Evolutionary conservation across 306 rosid species (phyloP).

Genomic region (Prinsepia uniflora): DNA sequence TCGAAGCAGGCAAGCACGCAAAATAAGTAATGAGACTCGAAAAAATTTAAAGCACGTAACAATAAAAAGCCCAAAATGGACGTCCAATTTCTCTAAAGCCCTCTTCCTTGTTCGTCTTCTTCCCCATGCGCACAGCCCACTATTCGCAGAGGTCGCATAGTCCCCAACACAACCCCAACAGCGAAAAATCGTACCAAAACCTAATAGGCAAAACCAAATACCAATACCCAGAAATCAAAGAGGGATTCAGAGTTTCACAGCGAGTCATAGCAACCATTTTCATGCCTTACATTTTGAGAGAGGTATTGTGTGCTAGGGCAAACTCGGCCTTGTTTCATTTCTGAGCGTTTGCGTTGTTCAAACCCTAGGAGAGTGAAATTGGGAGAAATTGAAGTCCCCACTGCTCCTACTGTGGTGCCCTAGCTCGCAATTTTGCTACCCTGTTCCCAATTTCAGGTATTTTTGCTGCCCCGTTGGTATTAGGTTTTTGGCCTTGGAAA

Average conservation of each 20-base stretch:
- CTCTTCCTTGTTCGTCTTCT: slow-evolving; percentile 52
- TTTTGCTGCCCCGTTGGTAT: slow-evolving; percentile 27
- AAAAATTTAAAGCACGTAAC: neutral
- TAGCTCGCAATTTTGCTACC: slow-evolving; percentile 42
- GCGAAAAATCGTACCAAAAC: slow-evolving; percentile 11
- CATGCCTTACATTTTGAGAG: slow-evolving; percentile 59
- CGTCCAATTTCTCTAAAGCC: slow-evolving; percentile 58
- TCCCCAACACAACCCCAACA: slow-evolving; percentile 18
- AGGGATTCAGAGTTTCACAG: slow-evolving; percentile 20
- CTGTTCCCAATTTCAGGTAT: slow-evolving; percentile 55
- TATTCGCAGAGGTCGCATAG: slow-evolving; percentile 81
- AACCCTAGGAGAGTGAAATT: slow-evolving; percentile 85
- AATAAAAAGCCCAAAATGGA: slow-evolving; percentile 71
- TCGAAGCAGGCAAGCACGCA: neutral
- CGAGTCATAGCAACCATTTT: slow-evolving; percentile 33
- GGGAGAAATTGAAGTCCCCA: slow-evolving; percentile 24
- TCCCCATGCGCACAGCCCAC: slow-evolving; percentile 87
- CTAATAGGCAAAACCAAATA: neutral
- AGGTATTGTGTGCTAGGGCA: slow-evolving; percentile 43
- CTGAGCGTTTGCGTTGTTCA: slow-evolving; percentile 32
- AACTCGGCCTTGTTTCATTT: slow-evolving; percentile 37
- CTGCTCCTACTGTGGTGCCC: slow-evolving; percentile 42
- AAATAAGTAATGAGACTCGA: neutral
- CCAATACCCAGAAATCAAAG: neutral
- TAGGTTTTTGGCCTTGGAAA: slow-evolving; percentile 39